Base-by-base conservation (phyloP, 768 basidiomycete species). In the Cystofilobasidium capitatum region DNA sequence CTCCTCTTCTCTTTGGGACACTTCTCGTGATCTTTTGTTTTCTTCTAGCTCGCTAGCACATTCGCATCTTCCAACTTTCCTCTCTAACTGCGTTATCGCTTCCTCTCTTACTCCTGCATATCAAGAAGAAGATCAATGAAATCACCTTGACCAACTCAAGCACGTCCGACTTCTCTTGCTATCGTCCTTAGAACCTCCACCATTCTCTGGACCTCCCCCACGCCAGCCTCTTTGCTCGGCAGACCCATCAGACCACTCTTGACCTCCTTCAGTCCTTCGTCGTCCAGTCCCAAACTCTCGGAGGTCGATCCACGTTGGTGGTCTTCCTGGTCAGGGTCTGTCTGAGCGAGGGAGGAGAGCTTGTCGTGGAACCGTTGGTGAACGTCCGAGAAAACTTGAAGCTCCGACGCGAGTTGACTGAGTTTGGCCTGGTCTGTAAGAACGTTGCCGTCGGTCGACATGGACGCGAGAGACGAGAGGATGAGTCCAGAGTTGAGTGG, bases 311-410 rank as follows among this genome's bases (percentile, higher is more conserved):
- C 29, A 20, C 3, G 24, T 10, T 24, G 45, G 45, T 17, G 7
- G 20, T 12, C 54, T 29, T 17, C 44, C 22, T n/a, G 22, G 17
- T n/a, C 14, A 13, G 7, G 4, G 12, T 9, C 17, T 29, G 37
- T 31, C 0, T 42, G 42, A 33, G 59, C 29, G 33, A 63, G 36
- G 1, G 59, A 33, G 0, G 51, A 54, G 16, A 68, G 54, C 45
- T 68, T 68, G 16, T 62, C 39, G n/a, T 58, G 66, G 54, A 68
- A 68, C n/a, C 66, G 60, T 31, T 54, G 31, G 26, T 68, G 66
- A 13, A 68, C 61, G 54, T 68, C 66, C 24, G 66, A 60, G 33
- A 68, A 68, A 36, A 31, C 36, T 10, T 54, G n/a, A 14, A 68
- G 66, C 22, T 58, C 40, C 3, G 20, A 12, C 1, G 49, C 49